Evolutionary conservation across 495 filamentous ascomycete species (phyloP), one percentile per base, ranked within the genome.

Genomic region (Tetracladium setigerum): DNA sequence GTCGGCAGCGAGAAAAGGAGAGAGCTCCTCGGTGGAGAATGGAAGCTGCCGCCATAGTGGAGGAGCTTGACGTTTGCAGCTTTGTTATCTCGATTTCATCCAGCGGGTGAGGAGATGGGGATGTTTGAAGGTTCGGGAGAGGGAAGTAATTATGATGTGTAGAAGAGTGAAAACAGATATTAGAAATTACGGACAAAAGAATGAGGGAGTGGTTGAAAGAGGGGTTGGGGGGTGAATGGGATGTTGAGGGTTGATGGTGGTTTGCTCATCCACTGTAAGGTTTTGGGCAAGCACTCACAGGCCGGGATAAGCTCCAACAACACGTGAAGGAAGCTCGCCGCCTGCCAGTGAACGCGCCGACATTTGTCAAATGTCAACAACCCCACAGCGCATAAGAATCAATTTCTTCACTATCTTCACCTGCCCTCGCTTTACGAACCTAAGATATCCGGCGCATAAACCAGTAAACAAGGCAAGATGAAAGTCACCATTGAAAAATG

Each of bases 401-500:
- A 27, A 27, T 27, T 27, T 27, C 22, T 27, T 27, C 22, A 7
- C 7, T 38, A 38, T 38, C 36, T 17, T 38, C 36, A 38, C 16
- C 16, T 17, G 8, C 19, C 12, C 22, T 27, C 7, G 3, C 22
- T 27, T 7, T 27, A 27, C 7, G 7, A 47, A n/a, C 16, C 27
- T 18, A 24, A 16, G 22, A 41, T 12, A n/a, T 35, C 15, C 30
- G 15, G 32, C 22, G 18, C 38, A 40, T 16, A 41, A 22, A 14
- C 43, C 18, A 30, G 6, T 32, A 4, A n/a, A 39, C 9, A 34
- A n/a, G 19, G 16, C 45, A 66, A 34, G 33, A 95, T 99, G 92
- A 97, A 95, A 64, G 89, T 97, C 64, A 88, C 76, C 12, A 89
- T 97, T 67, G 87, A 82, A 61, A 75, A 84, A 62, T 97, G 89